Evolutionary conservation across 306 rosid genomes (phyloP).

Genomic region (Prunus dulcis): DNA sequence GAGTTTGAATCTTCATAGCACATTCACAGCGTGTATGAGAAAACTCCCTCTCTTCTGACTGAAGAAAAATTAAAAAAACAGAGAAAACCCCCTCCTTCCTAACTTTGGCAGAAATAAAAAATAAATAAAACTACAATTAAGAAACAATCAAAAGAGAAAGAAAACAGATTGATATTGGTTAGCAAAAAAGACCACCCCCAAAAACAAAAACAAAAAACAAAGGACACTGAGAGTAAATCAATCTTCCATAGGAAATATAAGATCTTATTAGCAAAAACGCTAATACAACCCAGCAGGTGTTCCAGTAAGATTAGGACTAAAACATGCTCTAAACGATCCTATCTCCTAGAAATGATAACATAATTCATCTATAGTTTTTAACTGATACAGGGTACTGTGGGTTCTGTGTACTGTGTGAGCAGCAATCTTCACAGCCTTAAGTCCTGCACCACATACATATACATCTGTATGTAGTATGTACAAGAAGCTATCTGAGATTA

Average conservation of each 20-base stretch:
- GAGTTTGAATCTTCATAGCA: no score
- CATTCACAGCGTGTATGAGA: no score
- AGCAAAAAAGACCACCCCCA: neutral
- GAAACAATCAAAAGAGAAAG: neutral
- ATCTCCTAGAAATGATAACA: neutral
- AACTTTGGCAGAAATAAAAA: neutral
- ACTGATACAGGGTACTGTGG: slow-evolving; percentile 22
- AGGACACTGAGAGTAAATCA: neutral
- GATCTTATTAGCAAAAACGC: no score
- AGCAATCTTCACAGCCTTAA: slow-evolving; percentile 27
- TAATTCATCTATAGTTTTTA: neutral
- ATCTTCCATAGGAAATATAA: neutral
- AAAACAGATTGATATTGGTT: neutral
- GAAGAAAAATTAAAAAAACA: neutral
- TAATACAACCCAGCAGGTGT: neutral
- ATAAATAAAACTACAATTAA: neutral
- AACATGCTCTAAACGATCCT: neutral
- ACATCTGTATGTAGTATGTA: slow-evolving; percentile 33
- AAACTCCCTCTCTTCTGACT: no score
- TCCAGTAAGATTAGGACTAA: neutral
- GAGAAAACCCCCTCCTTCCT: neutral
- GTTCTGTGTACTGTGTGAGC: slow-evolving; percentile 6
- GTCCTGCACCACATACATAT: slow-evolving; percentile 25
- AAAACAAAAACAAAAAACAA: no score
- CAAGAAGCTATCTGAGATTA: slow-evolving; percentile 46